Base-by-base conservation (phyloP, 2,329 filamentous ascomycete genomes). In the Aspergillus nomiae region DNA sequence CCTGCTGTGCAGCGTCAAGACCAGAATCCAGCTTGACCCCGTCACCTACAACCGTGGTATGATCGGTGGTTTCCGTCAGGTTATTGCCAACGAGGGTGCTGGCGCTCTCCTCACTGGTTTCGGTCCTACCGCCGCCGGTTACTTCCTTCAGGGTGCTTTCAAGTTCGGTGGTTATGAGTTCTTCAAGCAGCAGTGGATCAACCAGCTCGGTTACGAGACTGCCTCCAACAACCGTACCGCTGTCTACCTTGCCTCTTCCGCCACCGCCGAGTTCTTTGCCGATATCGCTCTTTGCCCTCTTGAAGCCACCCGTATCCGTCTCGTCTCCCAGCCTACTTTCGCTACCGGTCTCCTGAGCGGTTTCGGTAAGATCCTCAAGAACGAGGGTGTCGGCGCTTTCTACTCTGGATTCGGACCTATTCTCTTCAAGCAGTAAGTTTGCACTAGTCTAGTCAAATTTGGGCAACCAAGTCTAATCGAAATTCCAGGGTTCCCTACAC, bases 131-230 rank as follows among this genome's bases (percentile, higher is more conserved):
- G 89, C 89, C 71, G 91, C 92, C 70, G 92, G 92, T 81, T 96
- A 96, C 85, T 96, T 96, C 89, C 89, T 96, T 74, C 92, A 96
- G 85, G 92, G 92, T 78, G 90, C 92, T 74, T 89, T 95, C 87
- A 96, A 96, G 85, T 95, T 95, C 81, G 92, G 92, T 81, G 92
- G 92, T 80, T 96, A 96, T 82, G 92, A 96, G 84, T 90, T 96
- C 84, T 96, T 96, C 90, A 96, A 96, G 90, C 88, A 94, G 85
- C 91, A 95, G 83, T 87, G 84, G 77, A 95, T 96, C 82, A 90
- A 92, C 85, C 66, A 85, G 67, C 82, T 96, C 75, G 92, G 92
- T 76, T 89, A 89, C 78, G 91, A 94, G 82, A 87, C 84, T 69
- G 91, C 91, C 73, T 85, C 85, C 74, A 86, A 92, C 81, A 92